Percentiles rank a stretch among this genome's conserved stretches.
Evolutionary conservation across 2,329 filamentous ascomycete genomes (phyloP).

Genomic region (Fusarium succisae): DNA sequence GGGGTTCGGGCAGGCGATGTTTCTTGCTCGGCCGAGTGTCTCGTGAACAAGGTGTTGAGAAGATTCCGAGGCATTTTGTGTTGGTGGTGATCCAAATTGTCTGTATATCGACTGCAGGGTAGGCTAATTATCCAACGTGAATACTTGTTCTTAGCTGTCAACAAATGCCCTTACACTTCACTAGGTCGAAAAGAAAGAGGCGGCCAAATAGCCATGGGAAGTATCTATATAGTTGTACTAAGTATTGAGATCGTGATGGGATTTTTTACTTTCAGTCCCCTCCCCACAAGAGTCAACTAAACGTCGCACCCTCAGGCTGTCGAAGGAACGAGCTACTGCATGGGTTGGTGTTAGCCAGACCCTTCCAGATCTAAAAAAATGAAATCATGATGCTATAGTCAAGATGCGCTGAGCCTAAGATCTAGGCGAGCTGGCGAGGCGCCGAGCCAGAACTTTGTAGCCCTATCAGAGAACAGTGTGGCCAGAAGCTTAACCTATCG

Average conservation of each 20-base stretch:
- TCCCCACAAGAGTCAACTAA: not conserved
- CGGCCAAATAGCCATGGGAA: not conserved
- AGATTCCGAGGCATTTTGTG: not conserved
- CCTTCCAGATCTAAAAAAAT: not conserved
- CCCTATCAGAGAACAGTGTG: conserved; percentile 12
- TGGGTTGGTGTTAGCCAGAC: not conserved
- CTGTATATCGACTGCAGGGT: not conserved
- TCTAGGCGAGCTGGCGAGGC: not conserved
- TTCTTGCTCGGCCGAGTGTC: conserved; percentile 16
- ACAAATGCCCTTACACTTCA: not conserved
- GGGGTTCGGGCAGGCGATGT: not conserved
- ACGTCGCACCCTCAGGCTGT: not conserved
- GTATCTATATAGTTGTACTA: not conserved
- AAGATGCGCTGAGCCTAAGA: not conserved
- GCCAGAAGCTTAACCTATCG: not conserved
- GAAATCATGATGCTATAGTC: not conserved
- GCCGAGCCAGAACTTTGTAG: conserved; percentile 1
- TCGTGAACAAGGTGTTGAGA: not conserved
- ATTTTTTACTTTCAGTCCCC: not conserved
- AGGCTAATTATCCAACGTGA: not conserved
- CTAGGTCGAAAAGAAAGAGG: not conserved
- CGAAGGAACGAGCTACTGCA: not conserved
- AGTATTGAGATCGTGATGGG: not conserved
- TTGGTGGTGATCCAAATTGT: not conserved
- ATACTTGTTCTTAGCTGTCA: not conserved